Evolutionary conservation across 345 rosid species (phyloP), one percentile per base, ranked within the genome.

Genomic region (Lepidium didymum): DNA sequence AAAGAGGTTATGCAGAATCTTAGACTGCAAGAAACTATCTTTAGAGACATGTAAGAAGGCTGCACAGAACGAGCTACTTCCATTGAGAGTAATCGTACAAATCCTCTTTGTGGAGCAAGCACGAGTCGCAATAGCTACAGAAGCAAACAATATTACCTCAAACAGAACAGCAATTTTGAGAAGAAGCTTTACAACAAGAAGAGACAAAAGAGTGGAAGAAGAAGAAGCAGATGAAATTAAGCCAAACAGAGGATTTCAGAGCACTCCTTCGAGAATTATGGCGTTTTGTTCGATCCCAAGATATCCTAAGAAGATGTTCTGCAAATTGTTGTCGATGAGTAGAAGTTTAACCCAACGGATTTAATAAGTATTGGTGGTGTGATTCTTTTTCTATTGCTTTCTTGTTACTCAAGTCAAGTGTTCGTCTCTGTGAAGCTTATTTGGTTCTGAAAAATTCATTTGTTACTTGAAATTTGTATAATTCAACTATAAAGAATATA

Each of bases 31-130:
- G 82, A 93, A 87, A 72, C 86, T 93, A 35, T 83, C 98, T 4
- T 73, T 84, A 62, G 97, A 90, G 63, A 91, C 96, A 67, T 87
- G 98, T 78, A 90, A 87, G 88, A 95, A 86, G 34, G 97, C 98
- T 6, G 98, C 98, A 9, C 96, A 85, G 56, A 93, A 93, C 41
- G 96, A 93, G 79, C 69, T 84, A 12, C 92, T 93, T 43, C 98
- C 98, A 0, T 64, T 93, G 21, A 83, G 98, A 64, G 92, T 90
- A 4, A 94, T 93, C 31, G 96, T 93, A 5, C 97, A 93, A 77
- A 96, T 90, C 75, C 89, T 93, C 58, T 90, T 93, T 73, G 84
- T 87, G 13, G 97, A 93, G 80, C 95, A 93, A 72, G 88, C 92
- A 16, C 81, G 97, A 76, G 85, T 84, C 0, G 70, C 87, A 15